Evolutionary conservation across 148 eudicot genomes (phyloP), one percentile per base, ranked within the genome.

Genomic region (Chenopodium formosanum): DNA sequence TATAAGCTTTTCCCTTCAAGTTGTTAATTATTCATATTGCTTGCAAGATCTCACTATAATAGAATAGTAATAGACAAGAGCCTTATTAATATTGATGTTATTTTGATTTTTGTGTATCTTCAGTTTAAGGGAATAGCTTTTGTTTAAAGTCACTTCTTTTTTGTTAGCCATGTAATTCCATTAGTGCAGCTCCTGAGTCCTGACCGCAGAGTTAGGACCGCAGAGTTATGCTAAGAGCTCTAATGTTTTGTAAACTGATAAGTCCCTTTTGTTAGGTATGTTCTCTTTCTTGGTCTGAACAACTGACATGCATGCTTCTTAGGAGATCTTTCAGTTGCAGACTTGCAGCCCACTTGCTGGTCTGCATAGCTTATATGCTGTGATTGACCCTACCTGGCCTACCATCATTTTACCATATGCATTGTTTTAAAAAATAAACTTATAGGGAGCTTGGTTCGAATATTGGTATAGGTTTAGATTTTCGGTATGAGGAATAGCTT

Each of bases 281-380:
- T 19, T 31, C 67, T 23, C 53, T 58, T 71, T 14, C 75, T 74
- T 29, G 9, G 29, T 46, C 46, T 72, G 65, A 47, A 34, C n/a
- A 74, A 63, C 58, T 60, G 47, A 78, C 76, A 78, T 73, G 81
- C 37, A 9, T 73, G 63, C 22, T 66, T 79, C 12, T 32, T 34
- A 31, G 67, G 65, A 64, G 79, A 37, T 32, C 46, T 4, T 48
- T 72, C 14, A 20, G 25, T 80, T 60, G 29, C 53, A 19, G 76
- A 40, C 44, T 40, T 40, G 44, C 44, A 40, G 7, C 44, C 44
- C 44, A 40, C 8, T 40, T 40, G 44, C 44, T 40, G 44, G 17
- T 71, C 48, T 37, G 47, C n/a, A 66, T 23, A 37, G 64, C 72
- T 74, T 31, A 37, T 48, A 29, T 32, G 23, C 63, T 27, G 17